A percentile compares a stretch with the other conserved stretches of the same genome.
These are phyloP conservation scores for Persicaria maculosa DNA, from an alignment of 148 eudicot genomes.

Conservation along the genomic window DNA sequence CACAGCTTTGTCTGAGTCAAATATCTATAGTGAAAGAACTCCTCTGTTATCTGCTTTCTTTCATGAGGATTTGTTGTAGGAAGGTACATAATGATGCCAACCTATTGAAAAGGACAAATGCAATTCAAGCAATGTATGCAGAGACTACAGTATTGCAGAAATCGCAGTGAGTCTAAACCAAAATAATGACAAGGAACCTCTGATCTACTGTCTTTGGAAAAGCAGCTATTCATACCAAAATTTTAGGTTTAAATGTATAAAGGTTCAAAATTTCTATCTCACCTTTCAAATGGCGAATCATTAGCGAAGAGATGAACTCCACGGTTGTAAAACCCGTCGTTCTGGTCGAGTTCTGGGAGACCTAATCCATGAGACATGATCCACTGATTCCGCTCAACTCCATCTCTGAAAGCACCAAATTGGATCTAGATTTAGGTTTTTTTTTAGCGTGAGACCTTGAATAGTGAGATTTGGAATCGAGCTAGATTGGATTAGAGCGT, in stretches of 20 bases:
- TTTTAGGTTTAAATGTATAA: background rate
- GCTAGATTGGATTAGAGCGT: no score
- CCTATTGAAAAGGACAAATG: conserved; percentile 41
- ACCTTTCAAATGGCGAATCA: conserved; percentile 9
- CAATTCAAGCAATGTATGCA: conserved; percentile 3
- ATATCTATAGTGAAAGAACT: conserved; percentile 82
- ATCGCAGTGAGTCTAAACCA: background rate
- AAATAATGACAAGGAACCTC: background rate
- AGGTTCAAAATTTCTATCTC: background rate
- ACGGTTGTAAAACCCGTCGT: conserved; percentile 11
- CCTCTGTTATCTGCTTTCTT: conserved; percentile 78
- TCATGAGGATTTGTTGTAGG: conserved; percentile 76
- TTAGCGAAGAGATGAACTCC: conserved; percentile 33
- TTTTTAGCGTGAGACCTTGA: no score
- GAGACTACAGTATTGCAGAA: background rate
- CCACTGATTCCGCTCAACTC: conserved; percentile 14
- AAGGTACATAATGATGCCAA: conserved; percentile 97
- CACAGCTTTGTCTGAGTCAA: conserved; percentile 66
- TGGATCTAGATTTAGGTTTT: no score
- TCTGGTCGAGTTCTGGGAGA: background rate
- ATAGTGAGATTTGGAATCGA: no score
- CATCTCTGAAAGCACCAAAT: conserved; percentile 32
- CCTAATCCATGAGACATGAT: conserved; percentile 42
- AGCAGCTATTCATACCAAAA: background rate
- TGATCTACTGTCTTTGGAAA: background rate